These are phyloP conservation scores for Sporothrix pallida DNA, from an alignment of 2,329 filamentous ascomycete species.

Conservation along the genomic window DNA sequence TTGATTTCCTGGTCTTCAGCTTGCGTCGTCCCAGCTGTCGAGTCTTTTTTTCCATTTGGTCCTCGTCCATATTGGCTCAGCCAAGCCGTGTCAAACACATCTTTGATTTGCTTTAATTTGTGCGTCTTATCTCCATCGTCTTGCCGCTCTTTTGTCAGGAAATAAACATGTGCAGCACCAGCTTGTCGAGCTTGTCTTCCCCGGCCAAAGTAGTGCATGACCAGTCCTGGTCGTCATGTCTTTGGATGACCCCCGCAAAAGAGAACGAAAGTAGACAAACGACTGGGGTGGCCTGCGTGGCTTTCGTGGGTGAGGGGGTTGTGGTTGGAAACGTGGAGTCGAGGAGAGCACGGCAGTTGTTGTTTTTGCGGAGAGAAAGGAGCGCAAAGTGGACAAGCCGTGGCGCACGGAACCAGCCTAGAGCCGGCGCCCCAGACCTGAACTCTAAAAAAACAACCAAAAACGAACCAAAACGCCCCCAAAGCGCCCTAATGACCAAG, in stretches of 20 bases:
- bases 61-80: background rate
- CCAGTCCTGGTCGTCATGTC: too few relatives aligned
- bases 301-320: slow-evolving; percentile 7
- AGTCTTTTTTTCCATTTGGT: background rate
- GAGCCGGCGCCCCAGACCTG: background rate
- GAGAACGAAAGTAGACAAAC: background rate
- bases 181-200: background rate
- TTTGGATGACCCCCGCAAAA: background rate
- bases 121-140: background rate
- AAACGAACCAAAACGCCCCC: background rate
- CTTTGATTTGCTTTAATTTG: background rate
- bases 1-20: background rate
- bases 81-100: background rate
- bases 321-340: slow-evolving; percentile 5
- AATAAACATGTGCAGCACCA: slow-evolving; percentile 10
- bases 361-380: slow-evolving; percentile 7
- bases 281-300: background rate
- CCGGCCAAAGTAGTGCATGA: background rate
- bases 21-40: background rate
- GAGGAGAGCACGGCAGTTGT: slow-evolving; percentile 12
- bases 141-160: background rate
- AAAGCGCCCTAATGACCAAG: background rate
- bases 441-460: too few relatives aligned
- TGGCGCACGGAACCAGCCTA: slow-evolving; percentile 11
- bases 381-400: slow-evolving; percentile 1